phyloP scores from a whole-genome alignment of 495 filamentous ascomycete species.

The Acidiella bohemica region DNA sequence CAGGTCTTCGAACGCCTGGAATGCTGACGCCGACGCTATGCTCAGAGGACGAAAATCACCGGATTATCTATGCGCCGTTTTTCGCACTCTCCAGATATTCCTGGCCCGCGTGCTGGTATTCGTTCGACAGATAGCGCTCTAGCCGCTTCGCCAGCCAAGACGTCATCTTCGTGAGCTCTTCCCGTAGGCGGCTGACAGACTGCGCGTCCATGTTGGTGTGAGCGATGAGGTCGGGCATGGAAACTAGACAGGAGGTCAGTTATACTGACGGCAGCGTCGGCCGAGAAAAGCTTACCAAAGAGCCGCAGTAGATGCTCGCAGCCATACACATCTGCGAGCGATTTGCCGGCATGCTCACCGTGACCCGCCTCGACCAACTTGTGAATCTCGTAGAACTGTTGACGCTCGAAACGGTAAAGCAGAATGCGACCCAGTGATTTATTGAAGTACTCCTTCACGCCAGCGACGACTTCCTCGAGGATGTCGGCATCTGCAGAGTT shows the following conservation, averaged over 20 bases:
- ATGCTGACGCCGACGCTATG: no score
- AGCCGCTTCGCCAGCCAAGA: constrained; percentile 63
- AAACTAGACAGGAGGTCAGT: constrained; percentile 42
- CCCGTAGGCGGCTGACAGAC: constrained; percentile 70
- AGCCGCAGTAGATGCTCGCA: constrained; percentile 81
- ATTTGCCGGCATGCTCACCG: constrained; percentile 49
- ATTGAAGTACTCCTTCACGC: constrained; percentile 85
- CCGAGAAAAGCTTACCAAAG: constrained; percentile 46
- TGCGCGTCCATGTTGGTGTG: constrained; percentile 96
- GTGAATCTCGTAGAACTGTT: constrained; percentile 63
- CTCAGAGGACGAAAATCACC: no score
- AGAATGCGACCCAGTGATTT: constrained; percentile 71
- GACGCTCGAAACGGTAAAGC: constrained; percentile 81
- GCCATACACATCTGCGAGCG: constrained; percentile 68
- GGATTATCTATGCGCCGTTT: constrained; percentile 4
- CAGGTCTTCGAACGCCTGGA: no score
- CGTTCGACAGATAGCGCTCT: constrained; percentile 56
- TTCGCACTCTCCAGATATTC: constrained; percentile 41
- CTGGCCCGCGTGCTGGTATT: constrained; percentile 55
- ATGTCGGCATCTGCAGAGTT: constrained; percentile 64
- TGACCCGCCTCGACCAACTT: constrained; percentile 44
- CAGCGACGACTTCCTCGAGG: constrained; percentile 72
- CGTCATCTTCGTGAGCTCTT: constrained; percentile 71
- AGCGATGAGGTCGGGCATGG: constrained; percentile 82
- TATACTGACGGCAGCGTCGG: background rate